Conservation (phyloP, 2,329 filamentous ascomycete genomes). For the Blastomyces percursus region DNA sequence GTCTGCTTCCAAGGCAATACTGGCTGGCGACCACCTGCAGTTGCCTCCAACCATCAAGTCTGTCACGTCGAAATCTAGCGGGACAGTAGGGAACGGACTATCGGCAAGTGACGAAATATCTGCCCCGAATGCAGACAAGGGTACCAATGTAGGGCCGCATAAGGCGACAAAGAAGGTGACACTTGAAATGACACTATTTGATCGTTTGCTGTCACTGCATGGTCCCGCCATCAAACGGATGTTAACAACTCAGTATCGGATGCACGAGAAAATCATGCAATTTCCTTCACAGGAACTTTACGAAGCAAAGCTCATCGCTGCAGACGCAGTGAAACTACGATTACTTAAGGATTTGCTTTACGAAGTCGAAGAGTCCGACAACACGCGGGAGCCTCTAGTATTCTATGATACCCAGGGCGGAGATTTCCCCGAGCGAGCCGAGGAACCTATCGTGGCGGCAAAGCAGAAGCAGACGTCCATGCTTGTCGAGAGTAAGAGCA, state of each 20-base stretch:
- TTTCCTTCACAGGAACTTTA: slow-evolving; percentile 89
- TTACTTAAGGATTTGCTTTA: slow-evolving; percentile 70
- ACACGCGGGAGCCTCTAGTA: slow-evolving; percentile 75
- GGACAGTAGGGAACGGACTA: slow-evolving; percentile 21
- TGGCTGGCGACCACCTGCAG: slow-evolving; percentile 90
- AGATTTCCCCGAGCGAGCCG: slow-evolving; percentile 72
- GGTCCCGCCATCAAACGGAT: slow-evolving; percentile 79
- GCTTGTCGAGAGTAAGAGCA: slow-evolving; percentile 72
- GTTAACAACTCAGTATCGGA: slow-evolving; percentile 94
- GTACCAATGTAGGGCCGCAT: slow-evolving; percentile 21
- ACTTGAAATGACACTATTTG: slow-evolving; percentile 86
- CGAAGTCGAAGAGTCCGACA: slow-evolving; percentile 65
- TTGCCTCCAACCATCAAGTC: slow-evolving; percentile 92
- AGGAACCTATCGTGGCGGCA: slow-evolving; percentile 39
- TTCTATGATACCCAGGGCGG: slow-evolving; percentile 97
- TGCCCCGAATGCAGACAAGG: slow-evolving; percentile 8
- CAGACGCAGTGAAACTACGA: slow-evolving; percentile 62
- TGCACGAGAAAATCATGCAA: slow-evolving; percentile 92
- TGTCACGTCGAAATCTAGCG: slow-evolving; percentile 44
- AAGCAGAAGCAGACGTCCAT: slow-evolving; percentile 46
- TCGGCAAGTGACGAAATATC: slow-evolving; percentile 18
- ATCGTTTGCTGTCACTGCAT: slow-evolving; percentile 71
- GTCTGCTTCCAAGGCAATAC: slow-evolving; percentile 67
- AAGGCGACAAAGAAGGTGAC: slow-evolving; percentile 25
- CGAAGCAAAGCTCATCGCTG: slow-evolving; percentile 67